phyloP scores from a whole-genome alignment of 306 rosid genomes.

The Luffa acutangula region DNA sequence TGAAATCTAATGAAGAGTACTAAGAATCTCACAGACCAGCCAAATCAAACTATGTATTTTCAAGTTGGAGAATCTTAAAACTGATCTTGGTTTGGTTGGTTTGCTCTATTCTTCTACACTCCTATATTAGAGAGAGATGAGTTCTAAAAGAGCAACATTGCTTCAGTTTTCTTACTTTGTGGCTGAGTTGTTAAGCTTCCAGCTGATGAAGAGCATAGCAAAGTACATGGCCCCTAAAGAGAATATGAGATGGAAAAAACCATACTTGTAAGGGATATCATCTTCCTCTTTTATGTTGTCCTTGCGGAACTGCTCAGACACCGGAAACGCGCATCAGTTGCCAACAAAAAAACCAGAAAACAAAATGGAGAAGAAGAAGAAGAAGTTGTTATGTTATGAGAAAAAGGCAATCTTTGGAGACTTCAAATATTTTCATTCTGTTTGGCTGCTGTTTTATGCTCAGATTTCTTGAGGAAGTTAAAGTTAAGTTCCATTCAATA shows the following conservation, averaged over 20 bases:
- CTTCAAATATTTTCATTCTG: not conserved
- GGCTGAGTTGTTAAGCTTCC: constrained; percentile 78
- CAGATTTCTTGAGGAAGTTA: not conserved
- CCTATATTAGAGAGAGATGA: not conserved
- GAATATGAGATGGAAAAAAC: constrained; percentile 70
- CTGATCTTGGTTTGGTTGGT: not conserved
- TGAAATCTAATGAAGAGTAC: not conserved
- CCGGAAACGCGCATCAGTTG: not conserved
- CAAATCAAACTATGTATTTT: not conserved
- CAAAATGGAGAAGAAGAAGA: not conserved
- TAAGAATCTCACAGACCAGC: not conserved
- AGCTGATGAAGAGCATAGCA: constrained; percentile 85
- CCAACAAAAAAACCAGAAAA: not conserved
- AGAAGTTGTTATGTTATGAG: not conserved
- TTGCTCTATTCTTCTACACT: not conserved
- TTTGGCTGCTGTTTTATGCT: not conserved
- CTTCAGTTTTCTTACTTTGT: constrained; percentile 33
- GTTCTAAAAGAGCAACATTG: not conserved
- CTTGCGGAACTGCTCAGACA: constrained; percentile 41
- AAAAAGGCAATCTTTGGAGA: not conserved
- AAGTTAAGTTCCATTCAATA: not conserved
- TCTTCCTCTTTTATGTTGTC: constrained; percentile 38
- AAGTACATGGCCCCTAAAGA: constrained; percentile 88
- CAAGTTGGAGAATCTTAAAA: not conserved
- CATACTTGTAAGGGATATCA: constrained; percentile 64